phyloP scores from a whole-genome alignment of 257 asterid genomes.

The Nicotiana undulata region DNA sequence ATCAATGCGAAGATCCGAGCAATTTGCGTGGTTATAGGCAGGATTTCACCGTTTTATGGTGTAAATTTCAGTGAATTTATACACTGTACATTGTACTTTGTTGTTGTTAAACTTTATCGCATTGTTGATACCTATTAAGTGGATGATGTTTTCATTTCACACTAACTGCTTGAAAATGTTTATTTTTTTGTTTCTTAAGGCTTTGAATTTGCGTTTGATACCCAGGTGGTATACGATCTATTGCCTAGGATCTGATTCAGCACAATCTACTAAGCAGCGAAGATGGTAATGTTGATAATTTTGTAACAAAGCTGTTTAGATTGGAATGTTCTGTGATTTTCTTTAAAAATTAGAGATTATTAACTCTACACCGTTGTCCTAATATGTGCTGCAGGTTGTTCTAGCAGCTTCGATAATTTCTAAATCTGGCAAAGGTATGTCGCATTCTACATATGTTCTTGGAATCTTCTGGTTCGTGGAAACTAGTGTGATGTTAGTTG shows the following conservation, averaged over 20 bases:
- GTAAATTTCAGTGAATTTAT: not conserved
- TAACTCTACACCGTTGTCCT: not conserved
- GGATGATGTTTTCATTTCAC: not conserved
- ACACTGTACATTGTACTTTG: not conserved
- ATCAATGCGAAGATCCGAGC: not conserved
- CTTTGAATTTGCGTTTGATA: not conserved
- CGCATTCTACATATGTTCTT: not conserved
- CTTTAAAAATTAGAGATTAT: not conserved
- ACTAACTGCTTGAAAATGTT: not conserved
- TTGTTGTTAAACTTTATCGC: not conserved
- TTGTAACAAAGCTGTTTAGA: not conserved
- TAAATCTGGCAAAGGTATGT: constrained; percentile 88
- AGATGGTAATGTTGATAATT: not conserved
- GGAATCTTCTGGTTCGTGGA: not conserved
- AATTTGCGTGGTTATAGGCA: not conserved
- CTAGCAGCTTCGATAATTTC: constrained; percentile 78
- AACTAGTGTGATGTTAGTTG: not conserved
- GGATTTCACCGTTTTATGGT: not conserved
- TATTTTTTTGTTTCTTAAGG: not conserved
- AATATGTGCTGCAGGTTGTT: constrained; percentile 56
- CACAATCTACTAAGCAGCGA: not conserved
- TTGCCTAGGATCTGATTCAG: not conserved
- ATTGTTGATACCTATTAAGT: not conserved
- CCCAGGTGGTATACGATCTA: constrained; percentile 8
- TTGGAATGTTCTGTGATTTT: not conserved